These are phyloP conservation scores for Thielaviopsis ethacetica DNA, from an alignment of 2,329 filamentous ascomycete species.

Conservation along the genomic window DNA sequence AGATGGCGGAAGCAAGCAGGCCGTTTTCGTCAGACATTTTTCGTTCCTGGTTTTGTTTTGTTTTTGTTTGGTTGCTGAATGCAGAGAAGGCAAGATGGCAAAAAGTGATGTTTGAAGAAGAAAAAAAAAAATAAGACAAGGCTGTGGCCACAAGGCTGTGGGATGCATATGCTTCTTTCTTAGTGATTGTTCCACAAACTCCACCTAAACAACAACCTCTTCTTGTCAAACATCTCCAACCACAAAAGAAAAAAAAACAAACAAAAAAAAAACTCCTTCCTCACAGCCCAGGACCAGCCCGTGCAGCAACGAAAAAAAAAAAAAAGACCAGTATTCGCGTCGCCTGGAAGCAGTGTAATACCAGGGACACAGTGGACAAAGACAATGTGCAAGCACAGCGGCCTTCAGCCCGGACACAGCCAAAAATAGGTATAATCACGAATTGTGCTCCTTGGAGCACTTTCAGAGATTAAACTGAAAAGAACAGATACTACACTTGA, in stretches of 20 bases:
- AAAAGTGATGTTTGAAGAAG: too few relatives aligned
- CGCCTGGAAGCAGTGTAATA: slow-evolving; percentile 29
- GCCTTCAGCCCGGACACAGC: slow-evolving; percentile 7
- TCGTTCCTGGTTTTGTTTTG: too few relatives aligned
- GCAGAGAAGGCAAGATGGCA: not conserved
- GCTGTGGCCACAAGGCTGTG: too few relatives aligned
- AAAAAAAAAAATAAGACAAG: too few relatives aligned
- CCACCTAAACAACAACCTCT: too few relatives aligned
- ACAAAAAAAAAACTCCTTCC: slow-evolving; percentile 18
- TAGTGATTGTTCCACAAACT: too few relatives aligned
- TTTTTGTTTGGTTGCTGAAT: not conserved
- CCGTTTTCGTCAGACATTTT: not conserved
- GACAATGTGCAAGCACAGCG: slow-evolving; percentile 13
- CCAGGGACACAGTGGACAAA: slow-evolving; percentile 19
- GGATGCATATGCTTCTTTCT: too few relatives aligned
- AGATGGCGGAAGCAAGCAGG: slow-evolving; percentile 6
- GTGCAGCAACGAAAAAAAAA: slow-evolving; percentile 24
- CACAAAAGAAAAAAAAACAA: too few relatives aligned
- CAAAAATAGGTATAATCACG: slow-evolving; percentile 69
- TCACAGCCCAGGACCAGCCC: slow-evolving; percentile 23
- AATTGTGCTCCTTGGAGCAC: slow-evolving; percentile 53
- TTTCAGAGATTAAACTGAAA: slow-evolving; percentile 96
- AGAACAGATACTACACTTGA: slow-evolving; percentile 97
- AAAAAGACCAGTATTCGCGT: slow-evolving; percentile 20
- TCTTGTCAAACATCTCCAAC: not conserved